phyloP scores from a whole-genome alignment of 225 moss, liverwort and hornwort species.

The Ulota crispa region DNA sequence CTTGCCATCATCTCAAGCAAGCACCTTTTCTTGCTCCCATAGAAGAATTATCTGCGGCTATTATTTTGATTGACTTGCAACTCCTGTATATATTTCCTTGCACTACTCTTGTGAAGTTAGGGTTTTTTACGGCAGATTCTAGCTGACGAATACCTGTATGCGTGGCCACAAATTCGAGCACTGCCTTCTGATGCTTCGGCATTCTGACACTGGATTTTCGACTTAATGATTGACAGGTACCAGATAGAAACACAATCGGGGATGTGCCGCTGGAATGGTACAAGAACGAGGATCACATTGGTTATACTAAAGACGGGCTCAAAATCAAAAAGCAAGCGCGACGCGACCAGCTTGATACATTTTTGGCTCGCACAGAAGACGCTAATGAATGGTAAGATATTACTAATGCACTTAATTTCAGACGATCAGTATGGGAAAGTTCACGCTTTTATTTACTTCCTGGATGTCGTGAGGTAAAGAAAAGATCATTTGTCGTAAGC shows the following conservation, averaged over 20 bases:
- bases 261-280: slow-evolving; percentile 96
- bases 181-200: neutral
- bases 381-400: slow-evolving; percentile 76
- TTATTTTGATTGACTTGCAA: neutral
- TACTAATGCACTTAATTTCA: neutral
- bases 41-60: neutral
- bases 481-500: neutral
- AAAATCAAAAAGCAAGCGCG: slow-evolving; percentile 76
- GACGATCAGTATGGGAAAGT: neutral
- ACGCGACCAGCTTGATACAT: slow-evolving; percentile 83
- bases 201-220: slow-evolving; percentile 2
- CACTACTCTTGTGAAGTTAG: neutral
- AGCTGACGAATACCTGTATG: neutral
- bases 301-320: slow-evolving; percentile 77
- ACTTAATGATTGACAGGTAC: slow-evolving; percentile 38
- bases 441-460: neutral
- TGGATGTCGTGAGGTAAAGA: neutral
- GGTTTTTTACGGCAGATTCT: neutral
- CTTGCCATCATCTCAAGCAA: neutral
- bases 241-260: slow-evolving; percentile 85
- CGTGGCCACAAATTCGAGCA: neutral
- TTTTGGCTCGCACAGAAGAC: slow-evolving; percentile 77
- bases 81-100: neutral
- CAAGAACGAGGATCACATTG: slow-evolving; percentile 92
- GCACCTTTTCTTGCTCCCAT: neutral